These are phyloP conservation scores for Cydonia oblonga DNA, from an alignment of 331 rosid genomes.

Conservation along the genomic window DNA sequence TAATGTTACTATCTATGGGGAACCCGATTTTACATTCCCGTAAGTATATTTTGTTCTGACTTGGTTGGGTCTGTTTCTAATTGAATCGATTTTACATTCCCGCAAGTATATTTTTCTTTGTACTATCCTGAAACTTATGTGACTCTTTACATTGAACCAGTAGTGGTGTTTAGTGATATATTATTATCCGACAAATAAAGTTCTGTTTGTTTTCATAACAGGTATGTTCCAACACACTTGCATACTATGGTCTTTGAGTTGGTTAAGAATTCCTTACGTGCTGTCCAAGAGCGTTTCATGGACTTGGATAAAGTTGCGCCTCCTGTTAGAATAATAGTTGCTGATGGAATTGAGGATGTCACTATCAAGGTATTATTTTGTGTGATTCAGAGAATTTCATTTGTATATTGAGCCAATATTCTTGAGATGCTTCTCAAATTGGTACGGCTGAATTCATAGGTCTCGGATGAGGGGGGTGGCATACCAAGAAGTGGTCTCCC, in stretches of 20 bases:
- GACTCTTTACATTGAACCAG: background rate
- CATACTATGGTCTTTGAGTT: slow-evolving; percentile 94
- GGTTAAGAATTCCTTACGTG: slow-evolving; percentile 88
- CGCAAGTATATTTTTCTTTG: background rate
- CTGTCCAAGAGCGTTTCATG: slow-evolving; percentile 73
- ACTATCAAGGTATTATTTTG: slow-evolving; percentile 60
- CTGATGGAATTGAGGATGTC: slow-evolving; percentile 90
- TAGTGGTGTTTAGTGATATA: background rate
- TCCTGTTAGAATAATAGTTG: slow-evolving; percentile 68
- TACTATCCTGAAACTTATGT: background rate
- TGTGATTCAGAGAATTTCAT: background rate
- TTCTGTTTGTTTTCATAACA: slow-evolving; percentile 10
- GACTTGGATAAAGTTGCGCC: slow-evolving; percentile 63
- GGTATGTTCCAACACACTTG: slow-evolving; percentile 84
- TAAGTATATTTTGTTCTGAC: slow-evolving; percentile 27
- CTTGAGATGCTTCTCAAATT: slow-evolving; percentile 7
- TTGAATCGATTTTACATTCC: background rate
- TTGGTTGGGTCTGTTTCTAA: background rate
- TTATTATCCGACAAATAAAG: background rate
- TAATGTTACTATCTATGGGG: slow-evolving; percentile 56
- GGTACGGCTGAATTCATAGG: slow-evolving; percentile 30
- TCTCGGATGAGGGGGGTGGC: slow-evolving; percentile 98
- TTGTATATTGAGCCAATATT: background rate
- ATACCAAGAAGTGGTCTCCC: slow-evolving; percentile 77
- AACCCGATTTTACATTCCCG: slow-evolving; percentile 76